Evolutionary conservation across 805 yeast genomes (phyloP), one percentile per base, ranked within the genome.

Genomic region (Grigorovia humatica): DNA sequence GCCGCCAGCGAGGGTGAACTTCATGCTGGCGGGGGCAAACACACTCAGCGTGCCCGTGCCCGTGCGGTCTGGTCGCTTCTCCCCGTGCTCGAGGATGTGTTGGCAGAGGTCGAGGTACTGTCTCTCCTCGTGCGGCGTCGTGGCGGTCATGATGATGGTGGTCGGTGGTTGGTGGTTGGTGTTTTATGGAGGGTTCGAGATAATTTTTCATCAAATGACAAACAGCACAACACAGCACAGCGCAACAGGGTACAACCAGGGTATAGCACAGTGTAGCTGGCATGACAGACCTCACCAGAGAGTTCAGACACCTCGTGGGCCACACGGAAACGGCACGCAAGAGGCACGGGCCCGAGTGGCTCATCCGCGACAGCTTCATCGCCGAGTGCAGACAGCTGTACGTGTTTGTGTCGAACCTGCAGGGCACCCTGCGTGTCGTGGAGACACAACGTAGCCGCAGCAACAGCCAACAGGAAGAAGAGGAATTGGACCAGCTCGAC

Each of bases 11-110:
- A 93, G 72, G 55, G 80, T 79, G 70, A 93, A 93, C 50, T 97
- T 78, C 54, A 93, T 73, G 64, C 91, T 98, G 12, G 97, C 97
- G 23, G 99, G 99, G 0, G 95, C 99, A 68, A 93, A 93, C 9
- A 93, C 56, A 38, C 96, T 83, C 54, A 71, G 74, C 0, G 99
- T 93, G 5, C 99, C 99, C 0, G 99, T 93, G 1, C 99, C 99
- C 1, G 99, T 93, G 67, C 99, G 77, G 66, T 93, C 99, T 9
- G 93, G 91, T 55, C 99, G 81, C 59, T 78, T 78, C 64, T 93
- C 98, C 43, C 99, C 99, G 56, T 85, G 81, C 1, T 76, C 74
- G 19, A 93, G 80, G 66, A 93, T 91, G 4, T 80, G 74, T 52
- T 73, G 67, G 64, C 97, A 88, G 46, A 93, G 76, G 57, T 87